phyloP scores from a whole-genome alignment of 768 basidiomycete species.

The Inosperma sp. region DNA sequence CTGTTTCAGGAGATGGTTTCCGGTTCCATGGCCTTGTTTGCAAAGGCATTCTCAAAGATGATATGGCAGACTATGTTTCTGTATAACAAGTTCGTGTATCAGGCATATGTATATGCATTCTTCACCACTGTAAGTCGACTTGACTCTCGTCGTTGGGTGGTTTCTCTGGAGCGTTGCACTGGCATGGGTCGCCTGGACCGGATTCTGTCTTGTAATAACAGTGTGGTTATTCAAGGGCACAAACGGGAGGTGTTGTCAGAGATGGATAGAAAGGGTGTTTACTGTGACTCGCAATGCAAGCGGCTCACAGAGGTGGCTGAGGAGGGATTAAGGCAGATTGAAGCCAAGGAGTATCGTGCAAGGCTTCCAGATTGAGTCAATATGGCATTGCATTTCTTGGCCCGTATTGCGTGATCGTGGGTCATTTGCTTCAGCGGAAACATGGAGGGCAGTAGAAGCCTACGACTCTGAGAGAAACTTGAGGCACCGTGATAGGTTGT shows the following conservation, averaged over 20 bases:
- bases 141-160: background rate
- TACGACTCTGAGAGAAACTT: background rate
- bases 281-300: background rate
- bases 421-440: background rate
- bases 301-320: background rate
- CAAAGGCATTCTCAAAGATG: background rate
- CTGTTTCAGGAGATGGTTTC: background rate
- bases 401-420: background rate
- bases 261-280: background rate
- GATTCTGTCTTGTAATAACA: background rate
- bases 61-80: conserved; percentile 1
- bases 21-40: conserved; percentile 1
- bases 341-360: background rate
- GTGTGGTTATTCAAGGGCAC: background rate
- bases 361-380: background rate
- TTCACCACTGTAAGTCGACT: background rate
- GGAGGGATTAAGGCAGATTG: background rate
- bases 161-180: background rate
- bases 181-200: background rate
- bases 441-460: background rate
- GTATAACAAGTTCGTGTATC: background rate
- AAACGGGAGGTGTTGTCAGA: background rate
- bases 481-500: background rate
- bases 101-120: background rate
- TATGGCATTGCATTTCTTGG: conserved; percentile 1